phyloP scores from a whole-genome alignment of 257 asterid genomes.

The Buddleja alternifolia region DNA sequence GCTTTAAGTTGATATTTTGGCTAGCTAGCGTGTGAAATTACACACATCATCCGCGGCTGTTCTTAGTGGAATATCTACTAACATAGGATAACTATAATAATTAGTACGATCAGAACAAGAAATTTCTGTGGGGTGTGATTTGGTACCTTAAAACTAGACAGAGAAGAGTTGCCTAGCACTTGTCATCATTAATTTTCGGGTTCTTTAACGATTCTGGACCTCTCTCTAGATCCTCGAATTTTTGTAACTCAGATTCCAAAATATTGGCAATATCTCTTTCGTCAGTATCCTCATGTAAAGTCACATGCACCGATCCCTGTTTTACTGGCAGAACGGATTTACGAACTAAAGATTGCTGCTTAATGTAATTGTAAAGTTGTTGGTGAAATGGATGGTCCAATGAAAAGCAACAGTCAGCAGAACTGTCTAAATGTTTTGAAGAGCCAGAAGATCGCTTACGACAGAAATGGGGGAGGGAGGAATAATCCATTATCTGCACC shows the following conservation, averaged over 20 bases:
- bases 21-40: slow-evolving; percentile 14
- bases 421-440: slow-evolving; percentile 39
- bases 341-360: slow-evolving; percentile 47
- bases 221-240: slow-evolving; percentile 42
- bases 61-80: slow-evolving; percentile 24
- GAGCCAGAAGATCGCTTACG: slow-evolving; percentile 63
- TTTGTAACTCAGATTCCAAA: slow-evolving; percentile 62
- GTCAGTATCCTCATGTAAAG: slow-evolving; percentile 58
- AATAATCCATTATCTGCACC: slow-evolving; percentile 74
- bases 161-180: slow-evolving; percentile 29
- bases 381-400: slow-evolving; percentile 79
- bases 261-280: slow-evolving; percentile 64
- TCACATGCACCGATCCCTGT: slow-evolving; percentile 75
- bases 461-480: slow-evolving; percentile 80
- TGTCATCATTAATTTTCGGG: slow-evolving; percentile 44
- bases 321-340: slow-evolving; percentile 38
- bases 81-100: slow-evolving; percentile 24
- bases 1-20: slow-evolving; percentile 4
- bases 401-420: slow-evolving; percentile 53
- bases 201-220: slow-evolving; percentile 35
- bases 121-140: slow-evolving; percentile 15
- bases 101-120: slow-evolving; percentile 23
- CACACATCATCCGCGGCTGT: slow-evolving; percentile 11
- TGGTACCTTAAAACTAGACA: slow-evolving; percentile 31
- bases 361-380: slow-evolving; percentile 59